Percentiles rank a stretch among this genome's conserved stretches.
Evolutionary conservation across 192 early-diverging fungal genomes (phyloP).

Genomic region (Backusella luteola): DNA sequence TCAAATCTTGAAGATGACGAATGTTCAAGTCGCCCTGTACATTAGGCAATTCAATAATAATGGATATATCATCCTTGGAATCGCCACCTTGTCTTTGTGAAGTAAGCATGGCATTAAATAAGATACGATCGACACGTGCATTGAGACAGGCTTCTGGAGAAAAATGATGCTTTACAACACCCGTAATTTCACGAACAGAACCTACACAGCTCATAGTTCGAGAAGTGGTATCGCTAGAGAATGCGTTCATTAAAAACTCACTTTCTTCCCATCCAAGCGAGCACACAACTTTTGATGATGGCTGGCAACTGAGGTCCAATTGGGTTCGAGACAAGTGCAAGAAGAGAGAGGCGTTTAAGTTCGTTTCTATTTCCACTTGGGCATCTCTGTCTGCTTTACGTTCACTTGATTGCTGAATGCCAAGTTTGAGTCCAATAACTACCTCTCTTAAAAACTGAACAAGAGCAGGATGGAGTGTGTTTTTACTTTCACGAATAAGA

Average conservation of each 20-base stretch:
- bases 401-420: constrained; percentile 43
- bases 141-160: constrained; percentile 74
- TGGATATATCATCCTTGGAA: constrained; percentile 52
- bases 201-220: constrained; percentile 55
- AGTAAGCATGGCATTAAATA: constrained; percentile 59
- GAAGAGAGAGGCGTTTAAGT: constrained; percentile 49
- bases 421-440: constrained; percentile 60
- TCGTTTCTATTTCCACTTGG: constrained; percentile 8
- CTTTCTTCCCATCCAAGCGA: constrained; percentile 68
- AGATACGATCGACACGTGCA: constrained; percentile 58
- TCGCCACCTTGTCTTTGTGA: constrained; percentile 40
- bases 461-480: constrained; percentile 67
- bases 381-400: constrained; percentile 25
- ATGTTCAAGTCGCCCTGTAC: constrained; percentile 60
- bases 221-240: constrained; percentile 34
- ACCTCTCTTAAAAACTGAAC: constrained; percentile 71
- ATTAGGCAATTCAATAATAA: constrained; percentile 56
- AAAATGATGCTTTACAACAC: constrained; percentile 66
- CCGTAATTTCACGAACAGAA: constrained; percentile 56
- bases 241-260: constrained; percentile 57
- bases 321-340: constrained; percentile 63
- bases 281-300: constrained; percentile 69
- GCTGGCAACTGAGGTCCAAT: constrained; percentile 71
- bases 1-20: constrained; percentile 70
- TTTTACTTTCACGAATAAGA: constrained; percentile 66